phyloP scores from a whole-genome alignment of 495 filamentous ascomycete genomes.

The Trichoderma reesei region DNA sequence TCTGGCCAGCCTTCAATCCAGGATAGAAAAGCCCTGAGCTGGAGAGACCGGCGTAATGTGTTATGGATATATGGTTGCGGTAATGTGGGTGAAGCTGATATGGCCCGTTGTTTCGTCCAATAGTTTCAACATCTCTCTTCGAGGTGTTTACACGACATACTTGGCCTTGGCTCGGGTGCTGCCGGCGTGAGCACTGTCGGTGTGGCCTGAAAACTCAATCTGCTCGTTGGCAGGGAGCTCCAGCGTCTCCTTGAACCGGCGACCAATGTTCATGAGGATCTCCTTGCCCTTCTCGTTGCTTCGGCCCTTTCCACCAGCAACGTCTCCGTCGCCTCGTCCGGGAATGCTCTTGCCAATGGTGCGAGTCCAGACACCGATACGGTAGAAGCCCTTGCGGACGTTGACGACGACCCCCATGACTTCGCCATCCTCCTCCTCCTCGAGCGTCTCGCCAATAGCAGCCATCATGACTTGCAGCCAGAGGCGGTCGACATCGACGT shows the following conservation, averaged over 20 bases:
- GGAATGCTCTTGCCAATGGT: conserved; percentile 77
- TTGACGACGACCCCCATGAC: conserved; percentile 99
- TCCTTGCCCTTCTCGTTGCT: conserved; percentile 72
- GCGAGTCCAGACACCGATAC: conserved; percentile 86
- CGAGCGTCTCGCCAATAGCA: conserved; percentile 95
- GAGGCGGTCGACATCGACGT: conserved; percentile 81
- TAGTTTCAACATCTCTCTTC: not conserved
- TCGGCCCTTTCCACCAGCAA: conserved; percentile 58
- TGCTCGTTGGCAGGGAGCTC: conserved; percentile 61
- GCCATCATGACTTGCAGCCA: conserved; percentile 96
- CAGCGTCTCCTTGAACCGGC: conserved; percentile 82
- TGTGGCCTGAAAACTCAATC: conserved; percentile 95
- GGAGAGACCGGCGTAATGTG: not conserved
- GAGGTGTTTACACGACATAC: conserved; percentile 57
- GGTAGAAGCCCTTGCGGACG: conserved; percentile 95
- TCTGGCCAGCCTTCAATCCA: not conserved
- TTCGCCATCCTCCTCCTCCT: conserved; percentile 87
- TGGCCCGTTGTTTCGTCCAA: not conserved
- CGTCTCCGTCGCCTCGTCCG: conserved; percentile 59
- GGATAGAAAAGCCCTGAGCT: not conserved
- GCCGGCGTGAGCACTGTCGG: conserved; percentile 81
- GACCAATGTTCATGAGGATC: conserved; percentile 70
- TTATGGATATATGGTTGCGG: conserved; percentile 3
- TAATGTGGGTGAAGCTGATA: not conserved
- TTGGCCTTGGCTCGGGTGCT: conserved; percentile 95